phyloP scores from a whole-genome alignment of 441 rosid genomes.

The Hura crepitans region DNA sequence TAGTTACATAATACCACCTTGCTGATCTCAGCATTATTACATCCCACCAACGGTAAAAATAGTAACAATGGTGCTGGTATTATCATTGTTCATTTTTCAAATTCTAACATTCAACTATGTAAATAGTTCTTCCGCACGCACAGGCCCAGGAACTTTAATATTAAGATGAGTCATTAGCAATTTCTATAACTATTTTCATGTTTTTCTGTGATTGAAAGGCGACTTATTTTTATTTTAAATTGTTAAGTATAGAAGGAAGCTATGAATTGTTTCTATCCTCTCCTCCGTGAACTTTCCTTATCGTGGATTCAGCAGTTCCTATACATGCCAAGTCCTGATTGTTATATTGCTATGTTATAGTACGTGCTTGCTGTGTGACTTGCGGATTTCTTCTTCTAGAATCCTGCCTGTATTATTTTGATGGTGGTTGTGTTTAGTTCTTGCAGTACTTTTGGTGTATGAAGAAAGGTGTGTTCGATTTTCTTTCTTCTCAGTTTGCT shows the following conservation, averaged over 20 bases:
- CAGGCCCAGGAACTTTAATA: too few species aligned
- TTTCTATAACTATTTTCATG: neutral
- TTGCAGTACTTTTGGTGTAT: neutral
- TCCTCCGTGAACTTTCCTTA: neutral
- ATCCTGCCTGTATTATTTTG: neutral
- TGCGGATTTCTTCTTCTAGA: neutral
- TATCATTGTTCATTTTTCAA: too few species aligned
- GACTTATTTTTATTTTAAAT: too few species aligned
- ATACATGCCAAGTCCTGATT: neutral
- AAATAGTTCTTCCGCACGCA: too few species aligned
- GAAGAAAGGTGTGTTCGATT: slow-evolving; percentile 10
- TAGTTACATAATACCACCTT: too few species aligned
- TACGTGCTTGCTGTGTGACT: neutral
- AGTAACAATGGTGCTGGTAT: too few species aligned
- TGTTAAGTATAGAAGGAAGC: neutral
- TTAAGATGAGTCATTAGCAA: slow-evolving; percentile 5
- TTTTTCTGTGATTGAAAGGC: too few species aligned
- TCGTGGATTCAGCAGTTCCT: neutral
- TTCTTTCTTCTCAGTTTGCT: neutral
- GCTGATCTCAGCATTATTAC: too few species aligned
- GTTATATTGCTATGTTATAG: neutral
- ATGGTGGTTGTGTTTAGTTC: neutral
- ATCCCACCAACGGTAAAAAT: too few species aligned
- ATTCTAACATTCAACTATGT: too few species aligned
- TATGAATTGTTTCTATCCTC: neutral